Evolutionary conservation across 1,284 basidiomycete genomes (phyloP), one percentile per base, ranked within the genome.

Genomic region (Microbotryum lychnidis-dioicae): DNA sequence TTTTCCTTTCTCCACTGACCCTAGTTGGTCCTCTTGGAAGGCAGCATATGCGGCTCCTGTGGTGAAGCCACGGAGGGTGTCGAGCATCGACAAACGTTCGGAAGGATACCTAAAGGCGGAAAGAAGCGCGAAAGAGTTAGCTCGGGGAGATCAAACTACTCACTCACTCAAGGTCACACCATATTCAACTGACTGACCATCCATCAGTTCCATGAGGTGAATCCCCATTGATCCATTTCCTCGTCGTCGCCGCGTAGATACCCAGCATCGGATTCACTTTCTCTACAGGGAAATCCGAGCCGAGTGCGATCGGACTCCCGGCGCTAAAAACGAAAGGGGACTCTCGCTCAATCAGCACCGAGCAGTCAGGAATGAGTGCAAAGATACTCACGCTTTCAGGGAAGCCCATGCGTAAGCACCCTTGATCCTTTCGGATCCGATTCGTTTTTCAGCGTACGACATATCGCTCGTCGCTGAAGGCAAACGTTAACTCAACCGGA

Each of bases 281-380:
- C 75, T 93, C 91, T 2, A 97, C 85, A 1, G 91, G 91, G 75
- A 94, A 94, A 75, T 96, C 92, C 3, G 89, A 90, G 12, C 92
- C 91, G 0, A 94, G 79, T 0, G 88, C 84, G 3, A 92, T 80
- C 14, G 84, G 72, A 0, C 77, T 78, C 3, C 77, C 79, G 2
- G 57, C 54, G 1, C 58, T 66, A 49, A 12, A 12, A 2, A 33
- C 23, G 23, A 25, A 46, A 52, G 16, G 20, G 20, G 54, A 21
- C 50, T 14, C 50, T 14, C 51, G 53, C 46, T 52, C 42, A 58
- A 44, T 27, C 50, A 20, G 31, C 54, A 12, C 27, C 37, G 48
- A 33, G 25, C 4, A 27, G 12, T 37, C 14, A 48, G 33, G 54
- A 18, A 21, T 31, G 18, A 6, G 31, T 16, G 12, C 4, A 10